phyloP scores from a whole-genome alignment of 2,329 filamentous ascomycete genomes.

The Metarhizium anisopliae region DNA sequence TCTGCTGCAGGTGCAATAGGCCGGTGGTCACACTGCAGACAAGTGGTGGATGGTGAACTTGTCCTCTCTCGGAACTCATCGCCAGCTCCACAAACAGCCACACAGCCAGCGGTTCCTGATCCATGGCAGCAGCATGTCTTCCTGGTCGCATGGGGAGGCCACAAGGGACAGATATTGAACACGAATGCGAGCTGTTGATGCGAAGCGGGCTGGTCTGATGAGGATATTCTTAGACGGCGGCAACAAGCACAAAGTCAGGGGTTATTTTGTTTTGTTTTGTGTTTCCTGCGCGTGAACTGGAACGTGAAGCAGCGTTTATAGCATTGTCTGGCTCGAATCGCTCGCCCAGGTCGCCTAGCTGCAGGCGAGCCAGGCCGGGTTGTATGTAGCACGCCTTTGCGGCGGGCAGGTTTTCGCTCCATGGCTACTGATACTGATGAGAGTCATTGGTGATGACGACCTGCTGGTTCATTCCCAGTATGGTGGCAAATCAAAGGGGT shows the following conservation, averaged over 20 bases:
- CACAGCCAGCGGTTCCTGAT: conserved; percentile 3
- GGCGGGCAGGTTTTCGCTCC: too few relatives aligned
- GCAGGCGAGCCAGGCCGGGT: too few relatives aligned
- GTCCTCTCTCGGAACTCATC: conserved; percentile 5
- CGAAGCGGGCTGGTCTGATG: not conserved
- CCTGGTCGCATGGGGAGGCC: not conserved
- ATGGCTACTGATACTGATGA: too few relatives aligned
- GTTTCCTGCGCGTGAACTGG: not conserved
- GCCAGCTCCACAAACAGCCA: conserved; percentile 4
- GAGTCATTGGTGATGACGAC: not conserved
- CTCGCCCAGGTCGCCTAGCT: not conserved
- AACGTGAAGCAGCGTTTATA: not conserved
- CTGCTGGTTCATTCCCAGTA: too few relatives aligned
- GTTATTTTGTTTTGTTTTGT: not conserved
- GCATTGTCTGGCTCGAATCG: not conserved
- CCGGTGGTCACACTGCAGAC: conserved; percentile 5
- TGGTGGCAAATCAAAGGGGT: not conserved
- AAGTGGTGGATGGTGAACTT: conserved; percentile 3
- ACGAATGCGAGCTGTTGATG: not conserved
- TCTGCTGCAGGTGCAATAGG: conserved; percentile 5
- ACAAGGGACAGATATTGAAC: not conserved
- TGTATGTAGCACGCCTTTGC: not conserved
- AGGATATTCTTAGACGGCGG: not conserved
- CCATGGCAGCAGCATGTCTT: not conserved
- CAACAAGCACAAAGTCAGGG: not conserved